Evolutionary conservation across 371 early-diverging fungal genomes (phyloP).

Genomic region (Rhizomucor miehei): DNA sequence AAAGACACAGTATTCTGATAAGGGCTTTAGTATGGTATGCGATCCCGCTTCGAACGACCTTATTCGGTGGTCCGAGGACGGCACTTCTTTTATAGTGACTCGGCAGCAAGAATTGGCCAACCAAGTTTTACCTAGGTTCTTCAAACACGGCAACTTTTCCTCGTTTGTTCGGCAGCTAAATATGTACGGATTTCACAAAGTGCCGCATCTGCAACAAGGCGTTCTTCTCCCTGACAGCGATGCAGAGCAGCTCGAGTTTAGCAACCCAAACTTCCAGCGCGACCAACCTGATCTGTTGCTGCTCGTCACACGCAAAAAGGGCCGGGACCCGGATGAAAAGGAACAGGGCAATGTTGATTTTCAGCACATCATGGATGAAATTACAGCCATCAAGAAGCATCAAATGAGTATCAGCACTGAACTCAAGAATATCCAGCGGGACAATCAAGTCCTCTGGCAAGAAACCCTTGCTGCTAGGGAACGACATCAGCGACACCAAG

Average conservation of each 20-base stretch:
- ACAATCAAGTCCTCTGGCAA: slow-evolving; percentile 89
- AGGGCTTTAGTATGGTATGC: slow-evolving; percentile 60
- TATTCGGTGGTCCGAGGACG: slow-evolving; percentile 77
- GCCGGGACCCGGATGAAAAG: slow-evolving; percentile 50
- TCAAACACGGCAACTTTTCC: slow-evolving; percentile 93
- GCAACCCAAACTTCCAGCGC: slow-evolving; percentile 52
- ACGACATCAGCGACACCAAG: slow-evolving; percentile 82
- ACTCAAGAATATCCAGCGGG: slow-evolving; percentile 81
- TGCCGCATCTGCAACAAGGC: slow-evolving; percentile 79
- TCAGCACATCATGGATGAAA: slow-evolving; percentile 72
- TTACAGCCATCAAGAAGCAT: slow-evolving; percentile 85
- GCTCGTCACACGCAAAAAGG: slow-evolving; percentile 56
- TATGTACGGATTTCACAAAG: slow-evolving; percentile 88
- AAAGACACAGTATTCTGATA: neutral
- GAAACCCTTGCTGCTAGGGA: slow-evolving; percentile 76
- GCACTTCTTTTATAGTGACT: slow-evolving; percentile 69
- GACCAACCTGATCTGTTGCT: slow-evolving; percentile 56
- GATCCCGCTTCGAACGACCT: slow-evolving; percentile 65
- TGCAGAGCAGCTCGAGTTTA: slow-evolving; percentile 60
- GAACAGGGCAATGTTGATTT: slow-evolving; percentile 53
- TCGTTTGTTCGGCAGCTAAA: slow-evolving; percentile 95
- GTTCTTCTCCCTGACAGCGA: slow-evolving; percentile 65
- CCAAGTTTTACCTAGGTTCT: slow-evolving; percentile 80
- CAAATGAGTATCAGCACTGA: slow-evolving; percentile 86
- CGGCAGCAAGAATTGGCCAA: slow-evolving; percentile 82